Percentiles rank a stretch among this genome's conserved stretches.
phyloP scores from a whole-genome alignment of 148 eudicot genomes.

The Rhododendron simsii region DNA sequence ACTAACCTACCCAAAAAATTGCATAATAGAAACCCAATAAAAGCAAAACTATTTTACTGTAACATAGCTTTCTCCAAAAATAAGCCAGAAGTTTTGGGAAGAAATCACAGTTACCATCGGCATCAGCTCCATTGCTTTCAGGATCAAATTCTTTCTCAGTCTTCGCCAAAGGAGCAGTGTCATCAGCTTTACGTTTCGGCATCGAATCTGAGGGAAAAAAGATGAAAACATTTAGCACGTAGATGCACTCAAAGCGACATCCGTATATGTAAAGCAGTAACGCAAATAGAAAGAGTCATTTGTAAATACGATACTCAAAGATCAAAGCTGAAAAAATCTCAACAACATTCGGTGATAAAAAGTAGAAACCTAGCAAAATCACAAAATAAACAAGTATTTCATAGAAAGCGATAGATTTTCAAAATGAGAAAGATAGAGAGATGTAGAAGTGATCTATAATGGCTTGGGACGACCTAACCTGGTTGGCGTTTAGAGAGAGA shows the following conservation, averaged over 20 bases:
- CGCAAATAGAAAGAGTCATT: background rate
- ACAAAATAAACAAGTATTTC: no score
- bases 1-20: background rate
- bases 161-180: background rate
- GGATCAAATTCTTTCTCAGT: background rate
- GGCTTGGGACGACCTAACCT: background rate
- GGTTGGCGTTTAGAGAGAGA: background rate
- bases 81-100: background rate
- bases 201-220: background rate
- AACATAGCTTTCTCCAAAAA: background rate
- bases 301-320: background rate
- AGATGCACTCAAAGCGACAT: background rate
- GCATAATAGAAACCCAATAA: background rate
- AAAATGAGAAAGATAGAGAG: no score
- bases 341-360: no score
- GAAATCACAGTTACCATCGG: background rate
- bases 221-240: background rate
- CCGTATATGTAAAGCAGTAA: background rate
- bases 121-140: background rate
- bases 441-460: background rate
- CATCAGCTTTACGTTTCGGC: background rate
- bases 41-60: background rate
- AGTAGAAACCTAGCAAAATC: background rate
- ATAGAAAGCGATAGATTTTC: no score
- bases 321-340: background rate